Conservation (phyloP, 73 alveolate species). For the Paraurostyla sp. region DNA sequence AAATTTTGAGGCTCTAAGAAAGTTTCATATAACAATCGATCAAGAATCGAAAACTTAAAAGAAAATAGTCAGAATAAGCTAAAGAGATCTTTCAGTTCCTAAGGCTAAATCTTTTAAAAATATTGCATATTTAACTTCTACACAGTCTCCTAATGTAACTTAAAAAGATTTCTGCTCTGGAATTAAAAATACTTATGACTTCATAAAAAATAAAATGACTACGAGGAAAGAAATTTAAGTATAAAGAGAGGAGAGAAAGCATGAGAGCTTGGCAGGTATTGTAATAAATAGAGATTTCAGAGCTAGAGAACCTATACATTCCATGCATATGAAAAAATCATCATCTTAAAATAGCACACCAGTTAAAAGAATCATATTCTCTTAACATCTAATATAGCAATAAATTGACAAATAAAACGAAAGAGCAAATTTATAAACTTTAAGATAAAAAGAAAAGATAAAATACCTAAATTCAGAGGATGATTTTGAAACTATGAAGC, state of each 20-base stretch:
- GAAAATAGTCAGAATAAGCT: too few species aligned
- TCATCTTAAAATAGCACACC: background rate
- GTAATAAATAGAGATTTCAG: conserved; percentile 6
- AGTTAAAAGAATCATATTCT: background rate
- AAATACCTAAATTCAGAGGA: conserved; percentile 28
- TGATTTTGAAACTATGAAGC: conserved; percentile 21
- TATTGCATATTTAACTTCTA: too few species aligned
- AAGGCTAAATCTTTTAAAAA: too few species aligned
- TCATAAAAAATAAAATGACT: background rate
- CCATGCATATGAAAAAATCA: too few species aligned
- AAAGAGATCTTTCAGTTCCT: too few species aligned
- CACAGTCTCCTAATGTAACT: too few species aligned
- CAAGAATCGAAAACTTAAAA: too few species aligned
- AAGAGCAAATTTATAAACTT: background rate
- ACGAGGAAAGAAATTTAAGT: conserved; percentile 11
- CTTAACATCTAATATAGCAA: background rate
- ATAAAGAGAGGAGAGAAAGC: conserved; percentile 20
- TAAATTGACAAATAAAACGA: background rate
- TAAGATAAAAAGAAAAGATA: background rate
- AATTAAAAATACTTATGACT: conserved; percentile 1
- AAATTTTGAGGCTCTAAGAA: too few species aligned
- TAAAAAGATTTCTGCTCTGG: background rate
- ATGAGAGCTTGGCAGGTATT: conserved; percentile 1
- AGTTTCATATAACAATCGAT: too few species aligned
- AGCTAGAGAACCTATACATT: background rate